A percentile compares a stretch with the other conserved stretches of the same genome.
phyloP scores from a whole-genome alignment of 306 rosid species.

The Mimosa pudica region DNA sequence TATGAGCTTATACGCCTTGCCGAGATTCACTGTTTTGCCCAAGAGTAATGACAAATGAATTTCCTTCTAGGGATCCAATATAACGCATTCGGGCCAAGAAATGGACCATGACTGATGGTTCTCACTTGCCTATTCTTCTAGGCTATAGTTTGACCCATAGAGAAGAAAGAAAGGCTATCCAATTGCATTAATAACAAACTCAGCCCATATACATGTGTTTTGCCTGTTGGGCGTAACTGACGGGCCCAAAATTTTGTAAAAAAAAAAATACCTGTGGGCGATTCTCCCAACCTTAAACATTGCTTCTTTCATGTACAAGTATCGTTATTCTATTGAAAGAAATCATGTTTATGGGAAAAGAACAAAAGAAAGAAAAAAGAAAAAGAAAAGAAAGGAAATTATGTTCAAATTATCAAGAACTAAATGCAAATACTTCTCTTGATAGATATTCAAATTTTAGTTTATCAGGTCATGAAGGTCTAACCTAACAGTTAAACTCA shows the following conservation, averaged over 20 bases:
- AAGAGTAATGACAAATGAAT: neutral
- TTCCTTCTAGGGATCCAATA: neutral
- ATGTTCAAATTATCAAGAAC: too few species aligned
- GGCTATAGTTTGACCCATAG: neutral
- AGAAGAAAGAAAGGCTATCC: neutral
- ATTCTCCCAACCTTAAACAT: too few species aligned
- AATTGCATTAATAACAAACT: neutral
- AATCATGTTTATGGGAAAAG: too few species aligned
- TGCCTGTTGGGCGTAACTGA: neutral
- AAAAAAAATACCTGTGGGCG: neutral
- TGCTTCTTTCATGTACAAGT: too few species aligned
- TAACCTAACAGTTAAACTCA: too few species aligned
- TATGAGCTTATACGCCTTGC: neutral
- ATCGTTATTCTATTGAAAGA: too few species aligned
- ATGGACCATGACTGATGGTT: neutral
- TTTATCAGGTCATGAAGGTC: too few species aligned
- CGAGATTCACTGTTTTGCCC: too few species aligned
- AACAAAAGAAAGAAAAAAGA: too few species aligned
- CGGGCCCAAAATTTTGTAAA: neutral
- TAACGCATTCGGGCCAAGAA: neutral
- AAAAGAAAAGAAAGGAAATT: too few species aligned
- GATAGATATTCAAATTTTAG: too few species aligned
- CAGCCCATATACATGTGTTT: neutral
- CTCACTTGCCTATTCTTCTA: neutral
- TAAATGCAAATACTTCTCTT: too few species aligned